Percentiles rank a stretch among this genome's conserved stretches.
Evolutionary conservation across 1,139 yeast genomes (phyloP).

Genomic region (Insectozyma bohioensis): DNA sequence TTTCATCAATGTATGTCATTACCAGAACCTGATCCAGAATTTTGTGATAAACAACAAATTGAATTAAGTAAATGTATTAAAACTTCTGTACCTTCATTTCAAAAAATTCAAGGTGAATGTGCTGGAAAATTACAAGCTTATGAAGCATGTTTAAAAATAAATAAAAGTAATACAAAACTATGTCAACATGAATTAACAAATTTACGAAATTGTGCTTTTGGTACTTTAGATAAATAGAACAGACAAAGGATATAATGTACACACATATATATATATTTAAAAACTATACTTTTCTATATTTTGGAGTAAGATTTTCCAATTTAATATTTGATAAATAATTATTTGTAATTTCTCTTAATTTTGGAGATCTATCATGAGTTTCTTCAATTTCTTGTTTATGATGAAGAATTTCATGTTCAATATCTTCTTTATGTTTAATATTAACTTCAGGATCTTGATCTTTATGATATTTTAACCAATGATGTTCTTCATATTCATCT

Average conservation of each 20-base stretch:
- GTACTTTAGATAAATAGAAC: constrained; percentile 17
- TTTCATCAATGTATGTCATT: constrained; percentile 63
- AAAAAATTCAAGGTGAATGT: constrained; percentile 60
- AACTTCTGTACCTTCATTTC: constrained; percentile 61
- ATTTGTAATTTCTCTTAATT: constrained; percentile 34
- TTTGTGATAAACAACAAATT: constrained; percentile 52
- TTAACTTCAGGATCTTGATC: constrained; percentile 80
- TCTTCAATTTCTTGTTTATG: constrained; percentile 83
- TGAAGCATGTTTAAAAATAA: constrained; percentile 54
- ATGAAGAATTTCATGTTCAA: constrained; percentile 84
- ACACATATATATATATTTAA: too few species aligned
- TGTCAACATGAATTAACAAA: constrained; percentile 35
- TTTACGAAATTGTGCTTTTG: constrained; percentile 40
- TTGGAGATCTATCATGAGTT: constrained; percentile 55
- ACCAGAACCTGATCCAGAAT: constrained; percentile 43
- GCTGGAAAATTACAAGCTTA: constrained; percentile 54
- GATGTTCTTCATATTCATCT: constrained; percentile 89
- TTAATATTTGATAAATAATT: constrained; percentile 34
- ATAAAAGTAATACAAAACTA: constrained; percentile 32
- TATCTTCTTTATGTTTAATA: constrained; percentile 81
- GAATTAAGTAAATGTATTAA: constrained; percentile 57
- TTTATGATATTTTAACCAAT: constrained; percentile 86
- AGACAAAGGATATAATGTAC: constrained; percentile 1
- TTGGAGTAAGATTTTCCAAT: constrained; percentile 35
- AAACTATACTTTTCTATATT: constrained; percentile 21